Evolutionary conservation across 306 rosid genomes (phyloP), one percentile per base, ranked within the genome.

Genomic region (Quercus engelmannii): DNA sequence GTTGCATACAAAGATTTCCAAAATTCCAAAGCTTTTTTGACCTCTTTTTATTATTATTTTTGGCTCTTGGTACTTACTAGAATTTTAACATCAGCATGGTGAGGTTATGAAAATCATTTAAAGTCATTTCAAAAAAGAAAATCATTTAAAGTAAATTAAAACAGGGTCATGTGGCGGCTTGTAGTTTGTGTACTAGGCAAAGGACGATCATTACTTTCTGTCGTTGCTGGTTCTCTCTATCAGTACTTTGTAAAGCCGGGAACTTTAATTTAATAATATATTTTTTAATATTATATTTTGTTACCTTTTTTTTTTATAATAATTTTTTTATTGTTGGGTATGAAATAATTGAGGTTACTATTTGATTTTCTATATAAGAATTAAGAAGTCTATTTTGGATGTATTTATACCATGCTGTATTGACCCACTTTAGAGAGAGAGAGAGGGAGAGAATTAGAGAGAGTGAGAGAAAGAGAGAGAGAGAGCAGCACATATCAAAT

Each of bases 371-470:
- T 59, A 49, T 73, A 67, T 51, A 86, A 30, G 88, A 92, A 89
- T 67, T 51, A 86, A 25, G 88, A 90, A 89, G 86, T 81, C 86
- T 86, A 85, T 67, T 90, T 91, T 90, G 89, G 88, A 82, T 86
- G 89, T 89, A 91, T 90, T 89, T 89, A 88, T 86, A 89, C 77
- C 89, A 64, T 77, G 80, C 81, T 58, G 83, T 93, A 93, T 93
- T 95, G 98, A 93, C 99, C 90, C 89, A 82, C 84, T 74, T 67
- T 19, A 76, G 51, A 62, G 4, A 41, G 67, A 71, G 75, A 64
- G 81, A 74, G 85, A 61, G 76, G 71, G 81, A 30, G 35, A 57
- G 62, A 3, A n/a, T n/a, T 21, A 21, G 23, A 21, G 28, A 26
- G 76, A 52, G 35, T 23, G 55, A 14, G 25, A 56, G 71, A 79